A percentile compares a stretch with the other conserved stretches of the same genome.
Conservation (phyloP, 495 filamentous ascomycete species). For the Hyphodiscus hymeniophilus region DNA sequence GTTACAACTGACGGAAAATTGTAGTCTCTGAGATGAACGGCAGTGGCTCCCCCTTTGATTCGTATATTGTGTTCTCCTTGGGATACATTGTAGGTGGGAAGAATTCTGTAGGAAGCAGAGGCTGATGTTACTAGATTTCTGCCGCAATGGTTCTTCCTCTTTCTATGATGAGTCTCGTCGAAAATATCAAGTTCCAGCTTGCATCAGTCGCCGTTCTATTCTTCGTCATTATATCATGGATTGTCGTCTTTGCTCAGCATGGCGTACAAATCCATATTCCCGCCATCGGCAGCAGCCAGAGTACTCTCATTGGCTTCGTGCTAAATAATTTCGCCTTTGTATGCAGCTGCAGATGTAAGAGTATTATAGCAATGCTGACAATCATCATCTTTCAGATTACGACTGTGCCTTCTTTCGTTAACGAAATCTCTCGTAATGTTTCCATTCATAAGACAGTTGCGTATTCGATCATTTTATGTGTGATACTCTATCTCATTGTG, state of each 20-base stretch:
- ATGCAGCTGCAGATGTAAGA: not conserved
- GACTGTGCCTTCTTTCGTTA: constrained; percentile 2
- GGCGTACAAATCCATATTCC: not conserved
- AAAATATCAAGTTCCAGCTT: constrained; percentile 6
- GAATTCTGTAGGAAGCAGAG: not conserved
- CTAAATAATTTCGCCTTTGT: constrained; percentile 5
- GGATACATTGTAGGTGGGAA: not conserved
- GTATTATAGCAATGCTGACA: not conserved
- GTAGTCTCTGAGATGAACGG: not conserved
- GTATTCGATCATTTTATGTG: constrained; percentile 2
- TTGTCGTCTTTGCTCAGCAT: constrained; percentile 1
- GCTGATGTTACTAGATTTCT: constrained; percentile 2
- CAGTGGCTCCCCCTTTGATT: constrained; percentile 1
- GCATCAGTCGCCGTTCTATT: constrained; percentile 1
- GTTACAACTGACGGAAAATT: too few species aligned
- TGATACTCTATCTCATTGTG: constrained; percentile 1
- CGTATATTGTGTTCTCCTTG: not conserved
- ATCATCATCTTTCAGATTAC: not conserved
- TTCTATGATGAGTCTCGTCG: constrained; percentile 3
- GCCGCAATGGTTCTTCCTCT: constrained; percentile 1
- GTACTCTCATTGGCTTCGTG: constrained; percentile 2
- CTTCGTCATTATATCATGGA: not conserved
- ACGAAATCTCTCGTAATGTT: constrained; percentile 2
- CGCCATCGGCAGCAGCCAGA: not conserved
- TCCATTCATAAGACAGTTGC: constrained; percentile 1